phyloP scores from a whole-genome alignment of 306 rosid species.

The Cucurbita pepo region DNA sequence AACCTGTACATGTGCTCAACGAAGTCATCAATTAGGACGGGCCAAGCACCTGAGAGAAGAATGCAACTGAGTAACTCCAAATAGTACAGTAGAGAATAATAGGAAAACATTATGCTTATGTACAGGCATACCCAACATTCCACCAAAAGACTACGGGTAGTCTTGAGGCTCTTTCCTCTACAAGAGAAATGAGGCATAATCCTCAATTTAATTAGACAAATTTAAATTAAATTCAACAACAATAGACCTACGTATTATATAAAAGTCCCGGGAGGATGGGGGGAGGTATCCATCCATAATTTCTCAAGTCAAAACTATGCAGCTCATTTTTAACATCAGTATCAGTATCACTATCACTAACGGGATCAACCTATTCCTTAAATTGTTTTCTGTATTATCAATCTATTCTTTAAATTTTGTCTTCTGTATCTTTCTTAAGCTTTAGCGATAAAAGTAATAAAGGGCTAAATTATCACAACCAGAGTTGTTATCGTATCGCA shows the following conservation, averaged over 20 bases:
- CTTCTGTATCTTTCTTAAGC: neutral
- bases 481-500: neutral
- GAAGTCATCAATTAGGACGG: conserved; percentile 86
- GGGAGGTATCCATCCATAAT: neutral
- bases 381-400: neutral
- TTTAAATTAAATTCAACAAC: neutral
- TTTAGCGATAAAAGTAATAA: neutral
- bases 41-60: conserved; percentile 88
- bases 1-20: conserved; percentile 97
- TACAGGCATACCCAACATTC: neutral
- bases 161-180: neutral
- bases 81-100: neutral
- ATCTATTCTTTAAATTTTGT: neutral
- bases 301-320: neutral
- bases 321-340: neutral
- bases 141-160: neutral
- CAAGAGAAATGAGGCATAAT: neutral
- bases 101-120: neutral
- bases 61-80: neutral
- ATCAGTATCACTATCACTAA: neutral
- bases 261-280: neutral
- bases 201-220: neutral
- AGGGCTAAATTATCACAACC: neutral
- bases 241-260: neutral
- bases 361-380: neutral